These are phyloP conservation scores for Potentilla sterilis DNA, from an alignment of 306 rosid species.

Conservation along the genomic window DNA sequence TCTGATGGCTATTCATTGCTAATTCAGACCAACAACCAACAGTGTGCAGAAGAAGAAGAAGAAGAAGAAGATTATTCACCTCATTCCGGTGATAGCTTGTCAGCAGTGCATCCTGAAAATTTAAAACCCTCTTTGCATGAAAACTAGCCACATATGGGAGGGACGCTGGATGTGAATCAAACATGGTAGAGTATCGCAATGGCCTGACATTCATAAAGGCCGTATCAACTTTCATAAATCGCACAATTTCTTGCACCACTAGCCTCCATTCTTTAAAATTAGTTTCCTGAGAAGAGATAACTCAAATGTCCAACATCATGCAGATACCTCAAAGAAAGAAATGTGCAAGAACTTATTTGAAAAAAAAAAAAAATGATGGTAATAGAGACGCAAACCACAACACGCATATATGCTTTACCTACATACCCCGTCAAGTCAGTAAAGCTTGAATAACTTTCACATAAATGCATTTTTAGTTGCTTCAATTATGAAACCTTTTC, in stretches of 20 bases:
- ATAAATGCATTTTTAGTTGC: neutral
- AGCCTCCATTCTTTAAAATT: constrained; percentile 92
- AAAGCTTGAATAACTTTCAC: neutral
- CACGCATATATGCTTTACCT: neutral
- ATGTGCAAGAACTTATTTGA: neutral
- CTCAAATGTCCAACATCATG: constrained; percentile 34
- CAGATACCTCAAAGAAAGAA: constrained; percentile 10
- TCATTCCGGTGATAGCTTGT: constrained; percentile 92
- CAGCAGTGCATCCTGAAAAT: constrained; percentile 78
- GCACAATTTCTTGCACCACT: constrained; percentile 91
- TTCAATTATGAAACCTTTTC: neutral
- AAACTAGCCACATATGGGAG: constrained; percentile 85
- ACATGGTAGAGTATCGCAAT: constrained; percentile 64
- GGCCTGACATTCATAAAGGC: constrained; percentile 69
- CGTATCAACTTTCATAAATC: constrained; percentile 69
- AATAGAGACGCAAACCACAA: neutral
- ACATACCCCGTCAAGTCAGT: neutral
- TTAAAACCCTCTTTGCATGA: constrained; percentile 89
- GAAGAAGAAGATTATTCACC: constrained; percentile 40
- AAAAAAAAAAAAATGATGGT: neutral
- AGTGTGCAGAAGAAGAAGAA: neutral
- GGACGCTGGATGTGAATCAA: constrained; percentile 74
- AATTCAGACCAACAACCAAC: constrained; percentile 20
- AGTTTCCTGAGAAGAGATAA: constrained; percentile 62
- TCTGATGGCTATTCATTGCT: neutral